Percentiles rank a stretch among this genome's conserved stretches.
phyloP scores from a whole-genome alignment of 441 rosid genomes.

The Corymbia citriodora region DNA sequence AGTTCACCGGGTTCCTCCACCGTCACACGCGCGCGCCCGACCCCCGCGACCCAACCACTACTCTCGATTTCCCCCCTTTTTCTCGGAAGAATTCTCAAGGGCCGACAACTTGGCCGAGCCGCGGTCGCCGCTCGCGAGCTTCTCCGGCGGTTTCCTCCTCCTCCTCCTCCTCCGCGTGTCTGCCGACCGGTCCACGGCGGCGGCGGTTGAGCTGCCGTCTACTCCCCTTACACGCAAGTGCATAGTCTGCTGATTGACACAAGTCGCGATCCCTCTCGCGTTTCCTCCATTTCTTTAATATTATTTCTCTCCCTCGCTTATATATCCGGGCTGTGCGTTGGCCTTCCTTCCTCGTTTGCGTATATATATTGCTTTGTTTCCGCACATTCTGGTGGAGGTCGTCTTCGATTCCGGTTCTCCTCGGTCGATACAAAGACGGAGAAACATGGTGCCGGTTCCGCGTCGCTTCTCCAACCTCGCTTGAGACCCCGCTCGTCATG shows the following conservation, averaged over 20 bases:
- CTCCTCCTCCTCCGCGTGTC: neutral
- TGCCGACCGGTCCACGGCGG: neutral
- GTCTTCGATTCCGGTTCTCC: neutral
- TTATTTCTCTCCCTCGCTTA: no score
- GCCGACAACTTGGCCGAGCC: neutral
- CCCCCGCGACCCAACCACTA: no score
- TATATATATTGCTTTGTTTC: neutral
- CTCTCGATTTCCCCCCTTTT: no score
- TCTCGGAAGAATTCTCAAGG: no score
- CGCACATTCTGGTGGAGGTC: neutral
- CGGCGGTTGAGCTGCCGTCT: neutral
- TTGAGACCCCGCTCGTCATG: conserved; percentile 39
- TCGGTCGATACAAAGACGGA: neutral
- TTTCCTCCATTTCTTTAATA: neutral
- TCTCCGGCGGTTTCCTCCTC: neutral
- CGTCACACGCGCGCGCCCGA: no score
- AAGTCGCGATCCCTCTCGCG: neutral
- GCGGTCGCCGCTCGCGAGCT: neutral
- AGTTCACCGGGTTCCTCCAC: no score
- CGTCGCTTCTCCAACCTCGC: neutral
- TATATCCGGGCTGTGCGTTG: no score
- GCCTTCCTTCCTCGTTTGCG: no score
- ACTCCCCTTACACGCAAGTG: neutral
- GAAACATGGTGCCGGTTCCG: neutral
- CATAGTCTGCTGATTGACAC: neutral